Conservation (phyloP, 164 flowering plant species). For the Magnolia changhungtana region DNA sequence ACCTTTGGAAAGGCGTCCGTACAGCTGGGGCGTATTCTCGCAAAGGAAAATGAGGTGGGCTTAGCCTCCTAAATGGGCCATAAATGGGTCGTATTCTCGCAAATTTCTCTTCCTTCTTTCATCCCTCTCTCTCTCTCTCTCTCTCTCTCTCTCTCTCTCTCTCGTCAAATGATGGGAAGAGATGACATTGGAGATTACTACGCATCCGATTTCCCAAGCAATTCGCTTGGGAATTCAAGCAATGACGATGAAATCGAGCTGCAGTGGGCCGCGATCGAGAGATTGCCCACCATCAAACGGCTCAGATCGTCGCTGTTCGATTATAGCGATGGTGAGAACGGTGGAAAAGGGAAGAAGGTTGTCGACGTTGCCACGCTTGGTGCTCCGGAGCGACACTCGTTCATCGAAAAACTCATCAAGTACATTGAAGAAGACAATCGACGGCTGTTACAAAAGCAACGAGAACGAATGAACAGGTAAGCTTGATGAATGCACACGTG, state of each 20-base stretch:
- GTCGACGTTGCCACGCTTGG: slow-evolving; percentile 49
- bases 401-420: slow-evolving; percentile 57
- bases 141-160: too few relatives aligned
- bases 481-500: background rate
- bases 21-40: too few relatives aligned
- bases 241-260: slow-evolving; percentile 24
- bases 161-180: too few relatives aligned
- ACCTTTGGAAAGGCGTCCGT: too few relatives aligned
- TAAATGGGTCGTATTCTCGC: too few relatives aligned
- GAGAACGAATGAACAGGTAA: slow-evolving; percentile 61
- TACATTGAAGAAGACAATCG: slow-evolving; percentile 67
- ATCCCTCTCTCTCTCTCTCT: too few relatives aligned
- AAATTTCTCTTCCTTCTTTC: too few relatives aligned
- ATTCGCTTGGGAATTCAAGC: too few relatives aligned
- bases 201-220: too few relatives aligned
- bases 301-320: slow-evolving; percentile 48
- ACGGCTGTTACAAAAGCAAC: slow-evolving; percentile 41
- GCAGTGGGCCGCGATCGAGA: slow-evolving; percentile 72
- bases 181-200: too few relatives aligned
- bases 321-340: background rate
- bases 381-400: slow-evolving; percentile 40
- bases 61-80: too few relatives aligned
- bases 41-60: too few relatives aligned
- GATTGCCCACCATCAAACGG: slow-evolving; percentile 49
- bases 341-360: slow-evolving; percentile 20